Percentiles rank a stretch among this genome's conserved stretches.
These are phyloP conservation scores for Cladobotryum mycophilum DNA, from an alignment of 2,329 filamentous ascomycete species.

Conservation along the genomic window DNA sequence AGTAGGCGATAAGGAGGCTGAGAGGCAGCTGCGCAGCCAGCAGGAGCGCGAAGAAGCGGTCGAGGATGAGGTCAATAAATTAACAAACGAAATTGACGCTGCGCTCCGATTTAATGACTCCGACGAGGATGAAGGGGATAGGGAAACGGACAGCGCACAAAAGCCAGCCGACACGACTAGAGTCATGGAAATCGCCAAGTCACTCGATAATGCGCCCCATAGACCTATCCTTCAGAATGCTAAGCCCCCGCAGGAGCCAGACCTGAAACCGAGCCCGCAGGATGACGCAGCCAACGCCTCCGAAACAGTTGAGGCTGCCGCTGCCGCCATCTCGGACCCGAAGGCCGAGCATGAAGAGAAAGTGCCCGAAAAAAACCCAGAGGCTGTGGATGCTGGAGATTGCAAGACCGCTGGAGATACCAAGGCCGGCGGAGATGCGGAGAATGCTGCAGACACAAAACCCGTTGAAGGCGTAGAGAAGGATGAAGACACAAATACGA, in stretches of 20 bases:
- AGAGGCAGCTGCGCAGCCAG: slow-evolving; percentile 35
- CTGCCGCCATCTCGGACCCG: neutral
- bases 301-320: neutral
- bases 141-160: neutral
- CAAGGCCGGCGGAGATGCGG: neutral
- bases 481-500: neutral
- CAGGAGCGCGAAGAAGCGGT: slow-evolving; percentile 27
- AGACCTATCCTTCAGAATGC: too few species aligned
- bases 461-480: neutral
- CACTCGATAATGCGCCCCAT: too few species aligned
- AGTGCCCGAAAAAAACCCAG: neutral
- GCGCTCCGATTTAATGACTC: slow-evolving; percentile 24
- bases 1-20: slow-evolving; percentile 55
- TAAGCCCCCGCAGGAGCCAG: too few species aligned
- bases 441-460: neutral
- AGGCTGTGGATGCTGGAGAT: neutral
- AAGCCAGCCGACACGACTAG: neutral
- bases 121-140: slow-evolving; percentile 13
- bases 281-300: too few species aligned
- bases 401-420: neutral
- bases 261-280: too few species aligned
- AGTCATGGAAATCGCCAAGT: neutral
- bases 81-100: slow-evolving; percentile 31
- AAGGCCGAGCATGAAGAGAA: neutral
- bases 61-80: slow-evolving; percentile 39